phyloP scores from a whole-genome alignment of 352 stramenopile genomes.

The Phytophthora melonis region DNA sequence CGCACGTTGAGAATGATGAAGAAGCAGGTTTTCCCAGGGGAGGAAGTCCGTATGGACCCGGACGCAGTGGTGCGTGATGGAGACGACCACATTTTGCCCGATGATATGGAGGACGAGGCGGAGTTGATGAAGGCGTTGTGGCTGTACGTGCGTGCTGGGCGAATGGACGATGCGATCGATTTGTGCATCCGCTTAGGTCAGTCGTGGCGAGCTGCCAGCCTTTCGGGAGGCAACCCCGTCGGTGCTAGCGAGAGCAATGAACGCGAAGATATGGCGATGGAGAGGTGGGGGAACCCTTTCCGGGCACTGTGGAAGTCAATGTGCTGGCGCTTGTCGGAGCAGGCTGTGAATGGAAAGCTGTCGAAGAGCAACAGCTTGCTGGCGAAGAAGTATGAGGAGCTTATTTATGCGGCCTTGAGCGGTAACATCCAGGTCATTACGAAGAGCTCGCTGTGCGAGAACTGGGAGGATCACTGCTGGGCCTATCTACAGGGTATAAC shows the following conservation, averaged over 20 bases:
- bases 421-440: slow-evolving; percentile 76
- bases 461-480: slow-evolving; percentile 90
- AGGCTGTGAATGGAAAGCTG: slow-evolving; percentile 47
- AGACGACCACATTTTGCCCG: slow-evolving; percentile 66
- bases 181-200: slow-evolving; percentile 80
- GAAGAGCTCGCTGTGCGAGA: slow-evolving; percentile 74
- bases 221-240: slow-evolving; percentile 69
- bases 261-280: slow-evolving; percentile 51
- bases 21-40: slow-evolving; percentile 50
- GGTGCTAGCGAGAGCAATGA: slow-evolving; percentile 69
- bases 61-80: slow-evolving; percentile 74
- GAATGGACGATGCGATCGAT: slow-evolving; percentile 71
- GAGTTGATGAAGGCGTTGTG: slow-evolving; percentile 82
- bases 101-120: slow-evolving; percentile 85
- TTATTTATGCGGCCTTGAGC: slow-evolving; percentile 84
- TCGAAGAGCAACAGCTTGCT: slow-evolving; percentile 71
- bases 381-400: slow-evolving; percentile 76
- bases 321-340: slow-evolving; percentile 85
- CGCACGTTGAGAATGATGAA: slow-evolving; percentile 73
- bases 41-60: slow-evolving; percentile 69
- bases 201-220: slow-evolving; percentile 80
- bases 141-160: slow-evolving; percentile 75
- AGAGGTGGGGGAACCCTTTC: slow-evolving; percentile 85
- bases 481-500: slow-evolving; percentile 76
- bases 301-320: slow-evolving; percentile 89